Percentiles rank a stretch among this genome's conserved stretches.
phyloP scores from a whole-genome alignment of 768 basidiomycete species.

The Lactifluus rugatus region DNA sequence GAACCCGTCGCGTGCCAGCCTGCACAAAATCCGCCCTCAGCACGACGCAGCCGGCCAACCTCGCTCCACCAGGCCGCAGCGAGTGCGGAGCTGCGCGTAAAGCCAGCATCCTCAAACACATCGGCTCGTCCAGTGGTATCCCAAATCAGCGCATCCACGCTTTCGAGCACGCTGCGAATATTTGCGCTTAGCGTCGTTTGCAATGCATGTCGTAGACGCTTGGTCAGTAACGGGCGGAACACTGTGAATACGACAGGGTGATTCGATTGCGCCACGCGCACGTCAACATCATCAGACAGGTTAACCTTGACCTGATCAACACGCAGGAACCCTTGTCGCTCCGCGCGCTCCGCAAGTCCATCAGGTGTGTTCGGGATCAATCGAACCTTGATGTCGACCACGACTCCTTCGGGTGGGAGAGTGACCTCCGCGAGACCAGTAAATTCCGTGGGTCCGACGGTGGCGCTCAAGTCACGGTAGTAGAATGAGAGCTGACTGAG shows the following conservation, averaged over 20 bases:
- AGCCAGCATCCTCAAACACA: slow-evolving; percentile 58
- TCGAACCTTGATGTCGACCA: slow-evolving; percentile 57
- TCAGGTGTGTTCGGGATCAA: slow-evolving; percentile 44
- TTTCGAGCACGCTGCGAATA: slow-evolving; percentile 41
- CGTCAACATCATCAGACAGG: slow-evolving; percentile 46
- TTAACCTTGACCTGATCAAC: slow-evolving; percentile 46
- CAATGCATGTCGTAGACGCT: slow-evolving; percentile 49
- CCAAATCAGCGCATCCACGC: slow-evolving; percentile 46
- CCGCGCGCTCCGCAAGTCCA: slow-evolving; percentile 37
- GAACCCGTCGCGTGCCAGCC: slow-evolving; percentile 53
- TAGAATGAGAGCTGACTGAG: slow-evolving; percentile 65
- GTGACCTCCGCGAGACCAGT: slow-evolving; percentile 53
- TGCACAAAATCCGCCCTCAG: slow-evolving; percentile 29
- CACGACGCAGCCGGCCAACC: slow-evolving; percentile 44
- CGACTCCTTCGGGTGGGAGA: slow-evolving; percentile 57
- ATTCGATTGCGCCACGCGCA: slow-evolving; percentile 51
- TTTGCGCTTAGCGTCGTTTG: slow-evolving; percentile 50
- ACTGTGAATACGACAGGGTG: slow-evolving; percentile 51
- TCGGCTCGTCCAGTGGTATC: slow-evolving; percentile 48
- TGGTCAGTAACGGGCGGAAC: slow-evolving; percentile 52
- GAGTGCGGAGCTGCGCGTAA: slow-evolving; percentile 38
- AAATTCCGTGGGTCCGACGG: slow-evolving; percentile 45
- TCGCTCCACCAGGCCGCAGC: slow-evolving; percentile 64
- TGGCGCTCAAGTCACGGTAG: slow-evolving; percentile 51
- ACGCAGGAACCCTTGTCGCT: slow-evolving; percentile 41